Evolutionary conservation across 148 eudicot genomes (phyloP).

Genomic region (Rhododendron griersonianum): DNA sequence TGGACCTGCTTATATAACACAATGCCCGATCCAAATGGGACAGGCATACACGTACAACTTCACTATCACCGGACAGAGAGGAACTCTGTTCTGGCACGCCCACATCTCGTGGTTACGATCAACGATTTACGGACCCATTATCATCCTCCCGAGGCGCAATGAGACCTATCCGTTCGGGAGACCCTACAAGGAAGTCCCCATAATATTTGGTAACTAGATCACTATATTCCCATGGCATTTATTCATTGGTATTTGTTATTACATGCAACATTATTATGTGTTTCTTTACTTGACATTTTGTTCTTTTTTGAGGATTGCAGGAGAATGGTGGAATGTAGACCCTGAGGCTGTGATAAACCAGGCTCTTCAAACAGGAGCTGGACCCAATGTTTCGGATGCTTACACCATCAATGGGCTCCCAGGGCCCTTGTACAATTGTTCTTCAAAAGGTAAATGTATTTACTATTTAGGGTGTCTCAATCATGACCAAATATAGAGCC

Average conservation of each 20-base stretch:
- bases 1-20: slow-evolving; percentile 14
- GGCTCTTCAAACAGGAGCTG: slow-evolving; percentile 14
- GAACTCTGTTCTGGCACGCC: slow-evolving; percentile 12
- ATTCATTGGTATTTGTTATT: not conserved
- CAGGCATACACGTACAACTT: slow-evolving; percentile 16
- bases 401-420: slow-evolving; percentile 17
- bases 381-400: slow-evolving; percentile 14
- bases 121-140: slow-evolving; percentile 6
- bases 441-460: slow-evolving; percentile 5
- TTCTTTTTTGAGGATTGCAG: not conserved
- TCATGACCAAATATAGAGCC: no score
- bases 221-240: not conserved
- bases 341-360: slow-evolving; percentile 14
- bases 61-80: slow-evolving; percentile 9
- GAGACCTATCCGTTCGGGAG: slow-evolving; percentile 5
- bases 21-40: slow-evolving; percentile 11
- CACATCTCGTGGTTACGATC: slow-evolving; percentile 14
- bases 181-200: slow-evolving; percentile 6
- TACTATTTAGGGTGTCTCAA: no score
- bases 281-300: not conserved
- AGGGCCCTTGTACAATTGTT: slow-evolving; percentile 13
- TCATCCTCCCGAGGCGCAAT: slow-evolving; percentile 8
- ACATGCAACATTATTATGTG: no score
- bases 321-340: slow-evolving; percentile 18
- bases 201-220: slow-evolving; percentile 1